Conservation (phyloP, 2,329 filamentous ascomycete species). For the Aciculosporium take region DNA sequence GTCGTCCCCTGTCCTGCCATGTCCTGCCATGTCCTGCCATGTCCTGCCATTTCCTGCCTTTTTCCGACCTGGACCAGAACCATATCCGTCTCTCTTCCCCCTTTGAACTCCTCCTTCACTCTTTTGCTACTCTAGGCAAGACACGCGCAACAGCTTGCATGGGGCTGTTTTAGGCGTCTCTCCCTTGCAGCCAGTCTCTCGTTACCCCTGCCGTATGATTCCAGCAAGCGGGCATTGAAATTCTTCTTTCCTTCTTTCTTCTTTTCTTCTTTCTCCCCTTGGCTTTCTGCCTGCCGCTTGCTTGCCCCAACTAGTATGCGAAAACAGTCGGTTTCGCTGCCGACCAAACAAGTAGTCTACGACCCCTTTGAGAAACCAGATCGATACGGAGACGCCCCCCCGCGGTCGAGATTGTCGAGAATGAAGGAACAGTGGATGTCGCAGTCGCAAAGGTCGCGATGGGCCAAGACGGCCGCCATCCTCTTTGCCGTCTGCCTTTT, state of each 20-base stretch:
- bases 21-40: neutral
- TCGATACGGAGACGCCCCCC: slow-evolving; percentile 39
- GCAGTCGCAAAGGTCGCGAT: slow-evolving; percentile 50
- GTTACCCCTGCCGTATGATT: neutral
- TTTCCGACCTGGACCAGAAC: neutral
- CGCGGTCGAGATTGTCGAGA: slow-evolving; percentile 36
- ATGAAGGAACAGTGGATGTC: slow-evolving; percentile 46
- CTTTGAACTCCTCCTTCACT: neutral
- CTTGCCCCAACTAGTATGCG: slow-evolving; percentile 33
- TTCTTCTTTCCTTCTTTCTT: slow-evolving; percentile 7
- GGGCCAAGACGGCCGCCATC: slow-evolving; percentile 50
- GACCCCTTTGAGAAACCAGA: slow-evolving; percentile 52
- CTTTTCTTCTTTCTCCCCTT: neutral
- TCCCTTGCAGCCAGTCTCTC: slow-evolving; percentile 11
- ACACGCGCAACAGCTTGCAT: neutral
- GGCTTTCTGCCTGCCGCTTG: neutral
- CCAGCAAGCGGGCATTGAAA: neutral
- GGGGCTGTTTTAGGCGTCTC: slow-evolving; percentile 12
- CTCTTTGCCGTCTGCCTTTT: slow-evolving; percentile 44
- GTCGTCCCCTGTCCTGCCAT: neutral
- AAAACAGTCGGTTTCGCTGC: slow-evolving; percentile 50
- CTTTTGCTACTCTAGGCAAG: neutral
- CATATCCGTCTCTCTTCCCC: neutral
- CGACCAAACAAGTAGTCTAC: slow-evolving; percentile 42
- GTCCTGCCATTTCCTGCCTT: neutral